A percentile compares a stretch with the other conserved stretches of the same genome.
phyloP scores from a whole-genome alignment of 2,329 filamentous ascomycete species.

The Claviceps purpurea region DNA sequence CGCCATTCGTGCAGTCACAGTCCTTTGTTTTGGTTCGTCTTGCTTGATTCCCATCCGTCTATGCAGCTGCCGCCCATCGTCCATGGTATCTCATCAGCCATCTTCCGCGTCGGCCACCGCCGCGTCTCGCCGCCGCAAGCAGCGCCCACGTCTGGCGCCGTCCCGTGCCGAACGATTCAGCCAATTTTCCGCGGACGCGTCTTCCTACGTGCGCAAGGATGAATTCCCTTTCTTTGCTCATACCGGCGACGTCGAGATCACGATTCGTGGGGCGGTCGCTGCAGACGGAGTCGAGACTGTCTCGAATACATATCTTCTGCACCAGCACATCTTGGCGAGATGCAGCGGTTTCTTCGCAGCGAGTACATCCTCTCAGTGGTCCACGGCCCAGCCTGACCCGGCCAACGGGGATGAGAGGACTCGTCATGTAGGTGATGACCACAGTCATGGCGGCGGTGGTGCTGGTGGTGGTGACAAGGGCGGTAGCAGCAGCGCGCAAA shows the following conservation, averaged over 20 bases:
- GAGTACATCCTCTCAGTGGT: conserved; percentile 68
- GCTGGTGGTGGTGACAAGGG: too few species aligned
- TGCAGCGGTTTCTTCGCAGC: conserved; percentile 92
- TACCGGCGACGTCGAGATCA: conserved; percentile 84
- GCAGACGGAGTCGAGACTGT: conserved; percentile 33
- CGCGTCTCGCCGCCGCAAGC: not conserved
- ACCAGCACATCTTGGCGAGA: conserved; percentile 74
- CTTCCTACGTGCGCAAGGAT: conserved; percentile 60
- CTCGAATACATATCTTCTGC: conserved; percentile 75
- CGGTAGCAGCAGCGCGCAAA: too few species aligned
- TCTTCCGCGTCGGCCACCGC: conserved; percentile 2
- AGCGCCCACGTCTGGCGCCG: conserved; percentile 14
- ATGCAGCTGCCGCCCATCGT: conserved; percentile 34
- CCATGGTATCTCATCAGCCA: conserved; percentile 35
- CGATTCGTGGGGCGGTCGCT: conserved; percentile 48
- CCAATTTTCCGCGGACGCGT: conserved; percentile 66
- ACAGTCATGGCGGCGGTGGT: too few species aligned
- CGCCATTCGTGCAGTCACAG: too few species aligned
- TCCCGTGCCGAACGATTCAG: conserved; percentile 57
- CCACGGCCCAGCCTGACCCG: conserved; percentile 7
- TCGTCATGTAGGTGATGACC: too few species aligned
- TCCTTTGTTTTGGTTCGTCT: too few species aligned
- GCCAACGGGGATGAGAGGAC: too few species aligned
- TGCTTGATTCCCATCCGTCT: not conserved
- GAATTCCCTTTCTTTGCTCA: conserved; percentile 81